A percentile compares a stretch with the other conserved stretches of the same genome.
Evolutionary conservation across 2,329 filamentous ascomycete species (phyloP).

Genomic region (Leptographium procerum): DNA sequence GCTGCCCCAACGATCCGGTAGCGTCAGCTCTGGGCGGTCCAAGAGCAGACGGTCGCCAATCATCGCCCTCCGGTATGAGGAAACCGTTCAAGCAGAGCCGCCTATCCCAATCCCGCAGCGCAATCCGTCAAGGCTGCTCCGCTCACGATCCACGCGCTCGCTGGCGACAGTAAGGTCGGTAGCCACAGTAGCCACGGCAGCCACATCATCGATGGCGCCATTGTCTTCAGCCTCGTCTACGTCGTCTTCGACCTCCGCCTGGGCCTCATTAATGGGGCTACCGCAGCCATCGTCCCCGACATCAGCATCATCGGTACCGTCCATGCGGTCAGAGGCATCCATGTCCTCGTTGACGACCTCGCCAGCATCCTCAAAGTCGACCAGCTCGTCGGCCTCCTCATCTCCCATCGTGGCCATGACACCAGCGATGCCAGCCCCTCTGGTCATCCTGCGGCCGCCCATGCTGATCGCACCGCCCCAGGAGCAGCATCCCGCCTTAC

Average conservation of each 20-base stretch:
- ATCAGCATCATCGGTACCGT: conserved; percentile 1
- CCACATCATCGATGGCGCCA: conserved; percentile 16
- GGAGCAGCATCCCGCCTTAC: conserved; percentile 43
- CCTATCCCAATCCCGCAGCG: conserved; percentile 41
- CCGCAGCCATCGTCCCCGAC: background rate
- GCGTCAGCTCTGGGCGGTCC: conserved; percentile 16
- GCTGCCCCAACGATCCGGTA: conserved; percentile 30
- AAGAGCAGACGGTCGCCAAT: conserved; percentile 27
- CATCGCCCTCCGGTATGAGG: conserved; percentile 49
- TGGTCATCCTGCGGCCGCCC: conserved; percentile 24
- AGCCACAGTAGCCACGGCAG: conserved; percentile 3
- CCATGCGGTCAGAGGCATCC: background rate
- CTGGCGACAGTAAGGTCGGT: conserved; percentile 5
- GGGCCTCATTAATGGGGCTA: background rate
- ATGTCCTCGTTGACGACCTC: background rate
- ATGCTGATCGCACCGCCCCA: conserved; percentile 26
- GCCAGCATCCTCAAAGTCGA: background rate
- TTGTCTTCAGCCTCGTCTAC: conserved; percentile 9
- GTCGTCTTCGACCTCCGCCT: too few species aligned
- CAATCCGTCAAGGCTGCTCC: conserved; percentile 23
- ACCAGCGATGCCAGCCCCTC: conserved; percentile 1
- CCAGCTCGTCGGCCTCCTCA: background rate
- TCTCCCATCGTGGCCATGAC: background rate
- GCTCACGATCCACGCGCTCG: conserved; percentile 16
- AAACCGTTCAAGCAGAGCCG: conserved; percentile 44